Base-by-base conservation (phyloP, 495 filamentous ascomycete genomes). In the Hypoxylon subgilvum region DNA sequence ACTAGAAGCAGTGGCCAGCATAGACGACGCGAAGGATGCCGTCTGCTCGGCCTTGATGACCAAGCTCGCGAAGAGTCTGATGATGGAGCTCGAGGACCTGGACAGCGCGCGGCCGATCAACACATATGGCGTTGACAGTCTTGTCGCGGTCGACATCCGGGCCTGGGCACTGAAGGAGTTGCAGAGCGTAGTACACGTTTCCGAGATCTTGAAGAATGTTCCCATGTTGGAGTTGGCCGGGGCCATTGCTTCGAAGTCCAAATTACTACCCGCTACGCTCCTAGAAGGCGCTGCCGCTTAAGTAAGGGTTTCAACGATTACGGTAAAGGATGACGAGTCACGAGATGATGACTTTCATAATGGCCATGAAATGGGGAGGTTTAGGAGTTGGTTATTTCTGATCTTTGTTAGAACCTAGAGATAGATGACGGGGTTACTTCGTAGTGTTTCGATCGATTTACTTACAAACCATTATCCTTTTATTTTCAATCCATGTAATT, bases 81-180 rank as follows among this genome's bases (percentile, higher is more conserved):
- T 64, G 62, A 61, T 66, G 63, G 63, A 61, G 36, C 42, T 68
- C n/a, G 67, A 68, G 22, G 67, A 66, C 10, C 56, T 69, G 2
- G 69, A 72, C 28, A 58, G 59, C 13, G 43, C 60, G 19, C 50
- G 65, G 25, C 65, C 61, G n/a, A 58, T 64, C 44, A 68, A 65
- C 39, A 61, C 34, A 18, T 65, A 65, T 6, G 79, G 79, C 0
- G 72, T 80, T 3, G 79, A 82, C 55, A 79, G 75, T 5, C 69
- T 82, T n/a, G 70, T 79, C 0, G 78, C 79, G 1, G 74, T 81
- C 3, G 76, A 78, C 19, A 61, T 79, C 2, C 71, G 79, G 0
- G 56, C 68, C 0, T 82, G 79, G 79, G 69, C 76, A 22, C 69
- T 69, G 40, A 77, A 76, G 63, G 67, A 71, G 16, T 38, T 79